Percentiles rank a stretch among this genome's conserved stretches.
Conservation (phyloP, 345 rosid species). For the Orychophragmus violaceus region DNA sequence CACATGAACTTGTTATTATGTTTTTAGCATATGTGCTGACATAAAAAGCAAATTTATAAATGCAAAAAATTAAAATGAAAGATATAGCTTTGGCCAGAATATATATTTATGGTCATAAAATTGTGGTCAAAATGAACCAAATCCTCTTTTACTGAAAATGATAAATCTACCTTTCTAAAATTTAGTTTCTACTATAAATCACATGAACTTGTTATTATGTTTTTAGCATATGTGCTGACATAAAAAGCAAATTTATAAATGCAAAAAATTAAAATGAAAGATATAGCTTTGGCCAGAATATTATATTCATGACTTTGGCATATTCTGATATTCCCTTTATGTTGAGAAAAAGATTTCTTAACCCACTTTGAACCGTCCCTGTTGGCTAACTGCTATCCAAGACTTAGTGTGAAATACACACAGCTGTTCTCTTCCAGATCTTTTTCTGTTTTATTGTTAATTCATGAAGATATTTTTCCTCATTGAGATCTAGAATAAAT, state of each 20-base stretch:
- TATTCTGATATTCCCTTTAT: neutral
- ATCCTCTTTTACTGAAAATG: neutral
- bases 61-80: too few relatives aligned
- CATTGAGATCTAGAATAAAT: neutral
- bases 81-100: too few relatives aligned
- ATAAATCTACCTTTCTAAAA: neutral
- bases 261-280: neutral
- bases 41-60: too few relatives aligned
- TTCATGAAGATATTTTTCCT: slow-evolving; percentile 3
- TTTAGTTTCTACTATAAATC: neutral
- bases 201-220: neutral
- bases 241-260: too few relatives aligned
- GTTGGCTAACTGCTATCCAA: slow-evolving; percentile 9
- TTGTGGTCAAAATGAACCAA: neutral
- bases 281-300: neutral
- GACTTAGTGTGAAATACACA: slow-evolving; percentile 16
- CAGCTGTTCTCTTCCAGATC: slow-evolving; percentile 26
- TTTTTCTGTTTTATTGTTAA: slow-evolving; percentile 9
- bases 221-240: neutral
- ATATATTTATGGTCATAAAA: too few relatives aligned
- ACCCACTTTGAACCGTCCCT: neutral
- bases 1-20: neutral
- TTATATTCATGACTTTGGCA: neutral
- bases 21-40: neutral
- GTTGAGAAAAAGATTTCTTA: neutral